Percentiles rank a stretch among this genome's conserved stretches.
These are phyloP conservation scores for Endotrypanum monterogeii DNA, from an alignment of 208 protist species.

Conservation along the genomic window DNA sequence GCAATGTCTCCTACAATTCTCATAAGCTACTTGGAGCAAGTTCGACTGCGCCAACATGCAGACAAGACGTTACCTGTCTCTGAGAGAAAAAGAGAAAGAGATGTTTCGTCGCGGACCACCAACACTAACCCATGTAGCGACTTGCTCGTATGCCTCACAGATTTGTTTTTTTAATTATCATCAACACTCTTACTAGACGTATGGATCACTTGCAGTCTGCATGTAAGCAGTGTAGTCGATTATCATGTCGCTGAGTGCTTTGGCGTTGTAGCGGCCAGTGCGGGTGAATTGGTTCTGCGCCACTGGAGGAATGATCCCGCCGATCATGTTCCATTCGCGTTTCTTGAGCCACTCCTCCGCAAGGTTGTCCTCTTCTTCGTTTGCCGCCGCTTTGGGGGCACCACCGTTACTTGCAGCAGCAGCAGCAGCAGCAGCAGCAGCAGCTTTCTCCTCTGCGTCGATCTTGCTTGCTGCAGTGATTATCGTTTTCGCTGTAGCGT, in stretches of 20 bases:
- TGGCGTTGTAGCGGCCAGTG: slow-evolving; percentile 47
- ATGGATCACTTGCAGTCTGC: not conserved
- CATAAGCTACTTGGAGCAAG: not conserved
- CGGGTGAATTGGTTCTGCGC: slow-evolving; percentile 27
- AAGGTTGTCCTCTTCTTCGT: slow-evolving; percentile 28
- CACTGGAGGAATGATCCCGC: slow-evolving; percentile 30
- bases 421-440: not conserved
- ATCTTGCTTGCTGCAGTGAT: slow-evolving; percentile 18
- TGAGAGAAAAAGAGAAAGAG: no score
- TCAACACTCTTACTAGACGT: not conserved
- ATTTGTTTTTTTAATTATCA: no score
- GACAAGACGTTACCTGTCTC: no score
- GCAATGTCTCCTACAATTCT: not conserved
- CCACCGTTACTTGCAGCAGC: slow-evolving; percentile 5
- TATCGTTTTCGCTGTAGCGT: slow-evolving; percentile 4
- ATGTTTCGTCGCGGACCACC: no score
- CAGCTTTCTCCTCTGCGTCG: slow-evolving; percentile 17
- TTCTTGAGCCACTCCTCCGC: slow-evolving; percentile 36
- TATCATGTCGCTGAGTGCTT: slow-evolving; percentile 47
- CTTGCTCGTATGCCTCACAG: no score
- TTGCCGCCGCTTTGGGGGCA: slow-evolving; percentile 17
- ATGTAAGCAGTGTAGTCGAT: slow-evolving; percentile 34
- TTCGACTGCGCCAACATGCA: no score
- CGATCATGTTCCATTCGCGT: slow-evolving; percentile 26
- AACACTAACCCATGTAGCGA: no score